Conservation (phyloP, 768 basidiomycete genomes). For the Kwoniella sp. region DNA sequence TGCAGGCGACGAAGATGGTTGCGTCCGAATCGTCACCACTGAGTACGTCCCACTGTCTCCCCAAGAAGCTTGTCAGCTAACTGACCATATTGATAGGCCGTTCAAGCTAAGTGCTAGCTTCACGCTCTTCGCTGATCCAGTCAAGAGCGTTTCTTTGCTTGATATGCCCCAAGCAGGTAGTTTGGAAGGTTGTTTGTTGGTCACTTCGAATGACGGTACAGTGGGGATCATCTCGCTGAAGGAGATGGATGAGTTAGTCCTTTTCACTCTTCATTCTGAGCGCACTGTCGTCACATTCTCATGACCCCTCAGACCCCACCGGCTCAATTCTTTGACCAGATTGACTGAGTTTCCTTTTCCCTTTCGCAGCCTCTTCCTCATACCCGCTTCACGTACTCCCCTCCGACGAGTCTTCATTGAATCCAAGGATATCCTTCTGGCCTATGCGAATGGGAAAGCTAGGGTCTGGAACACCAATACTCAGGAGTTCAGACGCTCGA, state of each 20-base stretch:
- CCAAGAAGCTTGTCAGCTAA: neutral
- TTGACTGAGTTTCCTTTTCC: neutral
- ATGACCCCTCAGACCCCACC: too few relatives aligned
- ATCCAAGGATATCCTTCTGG: constrained; percentile 70
- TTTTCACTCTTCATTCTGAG: neutral
- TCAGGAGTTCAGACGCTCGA: constrained; percentile 81
- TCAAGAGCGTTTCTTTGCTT: constrained; percentile 55
- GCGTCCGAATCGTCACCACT: constrained; percentile 47
- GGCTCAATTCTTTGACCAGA: too few relatives aligned
- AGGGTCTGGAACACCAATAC: constrained; percentile 84
- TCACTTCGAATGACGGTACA: constrained; percentile 75
- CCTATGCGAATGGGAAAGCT: constrained; percentile 74
- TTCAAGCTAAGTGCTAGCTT: constrained; percentile 70
- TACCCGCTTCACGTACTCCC: constrained; percentile 77
- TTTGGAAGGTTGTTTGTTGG: constrained; percentile 69
- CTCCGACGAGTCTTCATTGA: constrained; percentile 67
- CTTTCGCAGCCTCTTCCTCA: constrained; percentile 66
- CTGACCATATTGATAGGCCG: constrained; percentile 21
- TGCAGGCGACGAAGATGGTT: constrained; percentile 53
- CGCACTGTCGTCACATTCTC: neutral
- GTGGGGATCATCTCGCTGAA: constrained; percentile 74
- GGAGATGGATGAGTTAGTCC: constrained; percentile 73
- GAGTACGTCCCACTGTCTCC: constrained; percentile 30
- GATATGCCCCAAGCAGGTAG: constrained; percentile 57
- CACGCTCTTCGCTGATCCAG: constrained; percentile 70